These are phyloP conservation scores for Martensiomyces pterosporus DNA, from an alignment of 192 early-diverging fungal genomes.

Conservation along the genomic window DNA sequence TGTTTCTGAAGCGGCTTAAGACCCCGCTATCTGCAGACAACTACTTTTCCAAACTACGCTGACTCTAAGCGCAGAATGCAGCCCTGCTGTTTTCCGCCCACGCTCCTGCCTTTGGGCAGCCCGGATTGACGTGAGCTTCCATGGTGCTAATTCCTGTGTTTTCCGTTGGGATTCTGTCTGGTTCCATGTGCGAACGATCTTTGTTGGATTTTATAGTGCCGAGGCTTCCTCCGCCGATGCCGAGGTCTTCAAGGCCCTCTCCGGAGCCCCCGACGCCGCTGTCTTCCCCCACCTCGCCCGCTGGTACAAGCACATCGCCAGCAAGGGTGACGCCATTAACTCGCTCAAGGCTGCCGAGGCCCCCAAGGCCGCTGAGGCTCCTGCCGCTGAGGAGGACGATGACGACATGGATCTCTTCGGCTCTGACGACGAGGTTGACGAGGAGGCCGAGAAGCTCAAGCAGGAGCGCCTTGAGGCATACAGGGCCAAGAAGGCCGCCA, in stretches of 20 bases:
- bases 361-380: slow-evolving; percentile 56
- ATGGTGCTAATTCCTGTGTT: neutral
- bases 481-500: slow-evolving; percentile 81
- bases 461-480: slow-evolving; percentile 87
- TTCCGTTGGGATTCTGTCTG: neutral
- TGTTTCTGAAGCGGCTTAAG: slow-evolving; percentile 62
- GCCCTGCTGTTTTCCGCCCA: no score
- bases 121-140: neutral
- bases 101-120: no score
- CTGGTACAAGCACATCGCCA: slow-evolving; percentile 92
- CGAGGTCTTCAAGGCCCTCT: slow-evolving; percentile 76
- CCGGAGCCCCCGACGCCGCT: slow-evolving; percentile 65
- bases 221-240: slow-evolving; percentile 81
- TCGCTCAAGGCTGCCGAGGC: slow-evolving; percentile 42
- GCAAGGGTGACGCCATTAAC: slow-evolving; percentile 32
- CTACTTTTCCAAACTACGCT: slow-evolving; percentile 33
- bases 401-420: slow-evolving; percentile 96
- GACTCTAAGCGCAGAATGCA: no score
- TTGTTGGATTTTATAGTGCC: slow-evolving; percentile 50
- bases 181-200: no score
- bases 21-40: slow-evolving; percentile 55
- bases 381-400: slow-evolving; percentile 72
- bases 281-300: slow-evolving; percentile 84
- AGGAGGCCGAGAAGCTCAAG: slow-evolving; percentile 84
- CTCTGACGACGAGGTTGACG: slow-evolving; percentile 86